Conservation (phyloP, 1,139 yeast species). For the Lodderomyces metapsilosis region DNA sequence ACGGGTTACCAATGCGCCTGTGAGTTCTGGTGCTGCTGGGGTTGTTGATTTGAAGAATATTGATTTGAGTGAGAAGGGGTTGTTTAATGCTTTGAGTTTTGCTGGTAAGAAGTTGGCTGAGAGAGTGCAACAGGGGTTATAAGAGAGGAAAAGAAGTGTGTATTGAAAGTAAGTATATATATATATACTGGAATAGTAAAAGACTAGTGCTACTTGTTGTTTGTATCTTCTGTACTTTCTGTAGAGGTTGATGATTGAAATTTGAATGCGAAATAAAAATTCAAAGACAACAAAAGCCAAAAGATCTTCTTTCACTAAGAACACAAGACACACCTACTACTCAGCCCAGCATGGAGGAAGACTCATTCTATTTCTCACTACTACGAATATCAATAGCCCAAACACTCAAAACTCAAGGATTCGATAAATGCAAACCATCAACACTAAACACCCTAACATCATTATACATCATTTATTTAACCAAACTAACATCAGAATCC, state of each 20-base stretch:
- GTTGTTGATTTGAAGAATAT: conserved; percentile 61
- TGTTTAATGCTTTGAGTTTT: conserved; percentile 84
- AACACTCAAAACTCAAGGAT: conserved; percentile 66
- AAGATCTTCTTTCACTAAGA: too few relatives aligned
- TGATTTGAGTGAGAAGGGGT: conserved; percentile 84
- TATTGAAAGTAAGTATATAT: not conserved
- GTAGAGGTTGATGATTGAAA: too few relatives aligned
- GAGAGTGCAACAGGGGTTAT: conserved; percentile 76
- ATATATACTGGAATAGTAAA: not conserved
- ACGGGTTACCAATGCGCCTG: conserved; percentile 83
- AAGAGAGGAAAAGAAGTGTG: conserved; percentile 8
- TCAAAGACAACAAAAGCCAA: too few relatives aligned
- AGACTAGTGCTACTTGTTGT: too few relatives aligned
- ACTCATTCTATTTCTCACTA: conserved; percentile 54
- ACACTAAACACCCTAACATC: conserved; percentile 65
- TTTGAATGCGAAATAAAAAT: too few relatives aligned
- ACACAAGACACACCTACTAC: too few relatives aligned
- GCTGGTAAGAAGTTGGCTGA: conserved; percentile 87
- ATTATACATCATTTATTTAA: conserved; percentile 54
- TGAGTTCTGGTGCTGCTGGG: conserved; percentile 25
- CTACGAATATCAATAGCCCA: conserved; percentile 66
- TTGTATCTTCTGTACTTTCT: too few relatives aligned
- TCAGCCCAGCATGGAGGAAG: conserved; percentile 35
- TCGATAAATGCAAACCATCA: conserved; percentile 65
- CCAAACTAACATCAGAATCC: conserved; percentile 44